Conservation (phyloP, 192 early-diverging fungal genomes). For the Spinellus fusiger region DNA sequence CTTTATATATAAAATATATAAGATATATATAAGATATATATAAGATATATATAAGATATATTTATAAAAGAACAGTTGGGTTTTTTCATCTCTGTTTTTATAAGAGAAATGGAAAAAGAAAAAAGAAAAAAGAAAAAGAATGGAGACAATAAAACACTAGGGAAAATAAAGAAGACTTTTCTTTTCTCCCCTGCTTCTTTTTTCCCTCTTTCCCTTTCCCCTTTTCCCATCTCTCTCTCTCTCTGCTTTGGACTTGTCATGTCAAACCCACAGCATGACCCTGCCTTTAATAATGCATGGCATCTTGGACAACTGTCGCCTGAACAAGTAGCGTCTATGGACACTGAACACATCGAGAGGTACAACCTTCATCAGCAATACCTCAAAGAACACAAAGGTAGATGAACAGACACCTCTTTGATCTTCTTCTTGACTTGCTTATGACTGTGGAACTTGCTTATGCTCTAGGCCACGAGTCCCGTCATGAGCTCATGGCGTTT, state of each 20-base stretch:
- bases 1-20: neutral
- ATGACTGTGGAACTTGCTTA: neutral
- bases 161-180: too few species aligned
- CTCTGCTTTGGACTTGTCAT: neutral
- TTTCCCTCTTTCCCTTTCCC: neutral
- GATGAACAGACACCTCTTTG: neutral
- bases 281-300: slow-evolving; percentile 6
- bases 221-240: neutral
- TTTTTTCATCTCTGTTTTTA: too few species aligned
- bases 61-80: too few species aligned
- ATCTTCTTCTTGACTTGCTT: neutral
- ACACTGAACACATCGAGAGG: slow-evolving; percentile 18
- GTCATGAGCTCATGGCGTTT: slow-evolving; percentile 50
- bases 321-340: slow-evolving; percentile 5
- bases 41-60: too few species aligned
- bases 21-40: too few species aligned
- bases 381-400: slow-evolving; percentile 28
- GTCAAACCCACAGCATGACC: neutral
- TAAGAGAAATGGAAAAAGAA: too few species aligned
- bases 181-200: too few species aligned
- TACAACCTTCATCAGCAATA: slow-evolving; percentile 25
- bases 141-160: too few species aligned
- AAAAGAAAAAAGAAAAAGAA: too few species aligned
- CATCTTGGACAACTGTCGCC: slow-evolving; percentile 6
- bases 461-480: slow-evolving; percentile 41